These are phyloP conservation scores for Taphrina wiesneri DNA, from an alignment of 1,139 yeast species.

Conservation along the genomic window DNA sequence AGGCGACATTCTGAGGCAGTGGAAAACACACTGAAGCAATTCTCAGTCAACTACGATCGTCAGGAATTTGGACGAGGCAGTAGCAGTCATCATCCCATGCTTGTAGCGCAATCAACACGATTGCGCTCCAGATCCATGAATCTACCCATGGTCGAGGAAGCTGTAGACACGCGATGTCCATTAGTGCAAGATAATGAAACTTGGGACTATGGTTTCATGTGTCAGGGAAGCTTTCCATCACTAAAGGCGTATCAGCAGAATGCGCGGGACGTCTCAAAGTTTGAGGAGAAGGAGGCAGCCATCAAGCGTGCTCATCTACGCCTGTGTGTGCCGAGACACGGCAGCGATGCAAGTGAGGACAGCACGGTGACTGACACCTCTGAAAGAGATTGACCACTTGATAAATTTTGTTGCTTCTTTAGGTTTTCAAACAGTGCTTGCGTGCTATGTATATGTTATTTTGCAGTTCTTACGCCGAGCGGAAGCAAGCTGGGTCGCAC, in stretches of 20 bases:
- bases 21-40: constrained; percentile 17
- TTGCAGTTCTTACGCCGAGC: neutral
- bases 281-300: constrained; percentile 19
- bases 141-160: neutral
- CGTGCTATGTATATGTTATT: neutral
- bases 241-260: neutral
- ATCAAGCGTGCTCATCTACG: constrained; percentile 8
- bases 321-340: constrained; percentile 5
- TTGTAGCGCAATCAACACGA: neutral
- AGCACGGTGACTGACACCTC: neutral
- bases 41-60: constrained; percentile 18
- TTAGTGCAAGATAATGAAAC: constrained; percentile 9
- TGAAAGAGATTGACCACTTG: neutral
- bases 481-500: neutral
- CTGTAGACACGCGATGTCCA: neutral
- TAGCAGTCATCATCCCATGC: constrained; percentile 10
- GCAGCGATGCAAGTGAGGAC: constrained; percentile 13
- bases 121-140: neutral
- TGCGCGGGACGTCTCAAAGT: neutral
- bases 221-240: constrained; percentile 8
- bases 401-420: neutral
- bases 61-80: constrained; percentile 15
- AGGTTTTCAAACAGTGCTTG: neutral
- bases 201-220: constrained; percentile 21
- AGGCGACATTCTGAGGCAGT: constrained; percentile 6